Base-by-base conservation (phyloP, 768 basidiomycete species). In the Antrodiella citrinella region DNA sequence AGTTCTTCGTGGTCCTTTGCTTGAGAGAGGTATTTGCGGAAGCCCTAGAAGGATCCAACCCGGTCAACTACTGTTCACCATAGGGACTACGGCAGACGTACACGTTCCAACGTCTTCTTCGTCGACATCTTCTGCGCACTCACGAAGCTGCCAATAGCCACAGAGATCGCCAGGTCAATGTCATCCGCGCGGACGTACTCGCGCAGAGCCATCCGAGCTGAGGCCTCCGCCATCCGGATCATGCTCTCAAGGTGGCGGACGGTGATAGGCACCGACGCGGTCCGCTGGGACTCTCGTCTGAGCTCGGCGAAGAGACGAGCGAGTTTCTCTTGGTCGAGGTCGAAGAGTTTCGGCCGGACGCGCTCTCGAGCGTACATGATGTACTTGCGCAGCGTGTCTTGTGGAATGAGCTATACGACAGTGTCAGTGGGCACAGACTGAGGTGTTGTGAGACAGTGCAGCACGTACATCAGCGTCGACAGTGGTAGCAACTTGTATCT, bases 211-310 rank as follows among this genome's bases (percentile, higher is more conserved):
- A 99, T 98, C 74, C 95, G 96, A 20, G 96, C 96, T 62, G 89
- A 92, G 12, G 96, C 95, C 68, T 99, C 96, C 2, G 91, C 80
- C 95, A 98, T 98, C 38, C 96, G 86, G 68, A 99, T 98, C 90
- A 96, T 96, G 64, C 92, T 95, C 70, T 99, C 96, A 51, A 99
- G 69, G 62, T 98, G 96, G 50, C 96, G 90, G 45, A 98, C 87
- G 7, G 96, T 99, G 64, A 99, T 96, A 2, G 96, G 96, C 69
- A 91, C 96, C 19, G 95, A 97, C n/a, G 95, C 95, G 1, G 96
- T 99, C 18, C 92, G 92, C 59, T 92, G 74, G 3, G 95, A 98
- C 65, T 99, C 96, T 54, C 93, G 86, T 26, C 96, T 85, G 24
- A 99, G 76, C 65, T 99, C 96, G 19, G 91, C 85, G 65, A 96